A percentile compares a stretch with the other conserved stretches of the same genome.
Evolutionary conservation across 169 alveolate genomes (phyloP).

Genomic region (Plasmodium blacklocki): DNA sequence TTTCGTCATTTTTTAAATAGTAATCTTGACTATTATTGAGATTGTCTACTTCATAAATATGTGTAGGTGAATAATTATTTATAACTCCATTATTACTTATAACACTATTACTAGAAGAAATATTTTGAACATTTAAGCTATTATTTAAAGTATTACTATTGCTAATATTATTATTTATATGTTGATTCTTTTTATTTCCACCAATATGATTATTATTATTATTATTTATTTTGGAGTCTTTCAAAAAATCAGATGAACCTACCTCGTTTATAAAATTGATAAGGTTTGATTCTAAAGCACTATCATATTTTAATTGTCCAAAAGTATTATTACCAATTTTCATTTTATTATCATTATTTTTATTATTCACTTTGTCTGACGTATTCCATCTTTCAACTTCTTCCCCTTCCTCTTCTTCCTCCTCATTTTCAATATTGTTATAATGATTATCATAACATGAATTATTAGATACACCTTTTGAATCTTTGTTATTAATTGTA

Average conservation of each 20-base stretch:
- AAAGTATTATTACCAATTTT: neutral
- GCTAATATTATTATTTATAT: conserved; percentile 7
- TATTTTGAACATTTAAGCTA: conserved; percentile 7
- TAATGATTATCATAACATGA: conserved; percentile 8
- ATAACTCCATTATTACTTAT: conserved; percentile 35
- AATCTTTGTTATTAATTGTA: neutral
- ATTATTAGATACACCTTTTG: neutral
- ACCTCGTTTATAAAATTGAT: conserved; percentile 35
- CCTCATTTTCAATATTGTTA: conserved; percentile 8
- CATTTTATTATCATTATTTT: conserved; percentile 11
- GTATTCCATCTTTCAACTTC: neutral
- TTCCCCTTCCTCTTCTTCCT: neutral
- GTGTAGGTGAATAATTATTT: conserved; percentile 62
- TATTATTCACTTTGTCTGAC: neutral
- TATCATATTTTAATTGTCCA: neutral
- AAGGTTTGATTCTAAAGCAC: conserved; percentile 21
- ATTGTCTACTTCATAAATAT: conserved; percentile 62
- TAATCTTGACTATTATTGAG: conserved; percentile 31
- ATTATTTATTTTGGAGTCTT: neutral
- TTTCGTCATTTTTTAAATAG: conserved; percentile 39
- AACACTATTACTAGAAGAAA: conserved; percentile 50
- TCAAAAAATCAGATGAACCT: neutral
- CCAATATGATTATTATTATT: neutral
- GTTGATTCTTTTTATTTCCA: neutral
- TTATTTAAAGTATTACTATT: neutral